Evolutionary conservation across 2,329 filamentous ascomycete species (phyloP).

Genomic region (Xylaria sp.): DNA sequence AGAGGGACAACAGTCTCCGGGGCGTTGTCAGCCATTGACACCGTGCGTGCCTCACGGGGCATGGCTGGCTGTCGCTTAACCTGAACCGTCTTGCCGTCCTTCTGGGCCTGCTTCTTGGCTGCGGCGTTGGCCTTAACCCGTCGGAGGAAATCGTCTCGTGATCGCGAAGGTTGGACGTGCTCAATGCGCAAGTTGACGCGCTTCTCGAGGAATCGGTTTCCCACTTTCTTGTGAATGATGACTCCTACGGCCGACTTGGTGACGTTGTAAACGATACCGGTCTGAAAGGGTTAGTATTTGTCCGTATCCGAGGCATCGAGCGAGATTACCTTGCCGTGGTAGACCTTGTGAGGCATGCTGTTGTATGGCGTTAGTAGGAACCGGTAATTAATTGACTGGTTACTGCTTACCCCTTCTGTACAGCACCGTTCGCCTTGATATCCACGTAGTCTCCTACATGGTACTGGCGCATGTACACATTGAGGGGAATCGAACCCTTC

Average conservation of each 20-base stretch:
- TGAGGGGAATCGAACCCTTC: constrained; percentile 92
- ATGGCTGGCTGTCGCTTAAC: constrained; percentile 89
- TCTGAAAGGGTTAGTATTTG: constrained; percentile 55
- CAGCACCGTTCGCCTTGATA: constrained; percentile 97
- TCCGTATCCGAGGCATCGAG: background rate
- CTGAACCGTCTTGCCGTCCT: constrained; percentile 84
- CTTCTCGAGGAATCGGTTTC: constrained; percentile 99
- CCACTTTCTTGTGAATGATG: constrained; percentile 99
- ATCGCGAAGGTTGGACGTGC: constrained; percentile 94
- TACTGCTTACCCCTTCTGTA: constrained; percentile 77
- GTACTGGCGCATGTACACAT: constrained; percentile 95
- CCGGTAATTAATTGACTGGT: no score
- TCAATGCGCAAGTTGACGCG: constrained; percentile 98
- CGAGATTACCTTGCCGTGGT: constrained; percentile 80
- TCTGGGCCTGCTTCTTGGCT: constrained; percentile 50
- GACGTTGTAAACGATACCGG: constrained; percentile 98
- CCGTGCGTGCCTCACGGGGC: constrained; percentile 66
- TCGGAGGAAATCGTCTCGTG: constrained; percentile 60
- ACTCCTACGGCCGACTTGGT: constrained; percentile 97
- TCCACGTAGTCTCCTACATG: constrained; percentile 99
- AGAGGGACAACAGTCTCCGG: no score
- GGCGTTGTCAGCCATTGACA: no score
- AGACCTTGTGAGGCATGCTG: constrained; percentile 96
- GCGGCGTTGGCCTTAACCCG: constrained; percentile 36
- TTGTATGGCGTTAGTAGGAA: no score